A percentile compares a stretch with the other conserved stretches of the same genome.
These are phyloP conservation scores for Hericium rajendrae DNA, from an alignment of 768 basidiomycete genomes.

Conservation along the genomic window DNA sequence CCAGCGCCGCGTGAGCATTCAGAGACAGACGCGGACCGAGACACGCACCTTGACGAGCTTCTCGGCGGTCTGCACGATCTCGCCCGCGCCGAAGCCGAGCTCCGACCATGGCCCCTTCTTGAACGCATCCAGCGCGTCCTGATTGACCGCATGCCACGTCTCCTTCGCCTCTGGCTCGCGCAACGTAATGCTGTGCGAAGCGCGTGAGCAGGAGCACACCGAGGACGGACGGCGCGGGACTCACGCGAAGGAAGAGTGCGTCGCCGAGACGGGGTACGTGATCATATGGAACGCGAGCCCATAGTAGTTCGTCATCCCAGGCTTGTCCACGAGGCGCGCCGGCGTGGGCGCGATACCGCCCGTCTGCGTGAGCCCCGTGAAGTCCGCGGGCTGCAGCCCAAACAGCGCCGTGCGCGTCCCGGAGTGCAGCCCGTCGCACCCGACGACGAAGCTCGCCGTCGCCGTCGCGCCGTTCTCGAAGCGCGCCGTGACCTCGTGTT, in stretches of 20 bases:
- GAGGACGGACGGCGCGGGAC: too few species aligned
- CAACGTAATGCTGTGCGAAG: constrained; percentile 21
- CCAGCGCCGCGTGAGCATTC: not conserved
- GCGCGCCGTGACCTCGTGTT: constrained; percentile 21
- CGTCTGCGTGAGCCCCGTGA: constrained; percentile 30
- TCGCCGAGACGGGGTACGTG: constrained; percentile 24
- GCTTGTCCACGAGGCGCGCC: constrained; percentile 8
- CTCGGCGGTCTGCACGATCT: constrained; percentile 17
- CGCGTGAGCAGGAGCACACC: not conserved
- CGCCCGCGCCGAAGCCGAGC: constrained; percentile 19
- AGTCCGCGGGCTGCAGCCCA: constrained; percentile 26
- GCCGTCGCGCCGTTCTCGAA: constrained; percentile 28
- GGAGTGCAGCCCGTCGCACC: constrained; percentile 37
- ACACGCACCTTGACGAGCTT: constrained; percentile 22
- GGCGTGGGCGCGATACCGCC: constrained; percentile 26
- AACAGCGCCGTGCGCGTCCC: constrained; percentile 28
- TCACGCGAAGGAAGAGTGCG: constrained; percentile 28
- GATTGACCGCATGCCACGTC: constrained; percentile 31
- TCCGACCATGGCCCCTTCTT: constrained; percentile 14
- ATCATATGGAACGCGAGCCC: constrained; percentile 30
- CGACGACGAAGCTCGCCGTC: constrained; percentile 30
- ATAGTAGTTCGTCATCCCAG: constrained; percentile 25
- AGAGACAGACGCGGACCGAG: not conserved
- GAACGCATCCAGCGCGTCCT: constrained; percentile 17
- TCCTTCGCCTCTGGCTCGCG: constrained; percentile 30